Conservation (phyloP, 495 filamentous ascomycete genomes). For the Neurospora tetraspora region DNA sequence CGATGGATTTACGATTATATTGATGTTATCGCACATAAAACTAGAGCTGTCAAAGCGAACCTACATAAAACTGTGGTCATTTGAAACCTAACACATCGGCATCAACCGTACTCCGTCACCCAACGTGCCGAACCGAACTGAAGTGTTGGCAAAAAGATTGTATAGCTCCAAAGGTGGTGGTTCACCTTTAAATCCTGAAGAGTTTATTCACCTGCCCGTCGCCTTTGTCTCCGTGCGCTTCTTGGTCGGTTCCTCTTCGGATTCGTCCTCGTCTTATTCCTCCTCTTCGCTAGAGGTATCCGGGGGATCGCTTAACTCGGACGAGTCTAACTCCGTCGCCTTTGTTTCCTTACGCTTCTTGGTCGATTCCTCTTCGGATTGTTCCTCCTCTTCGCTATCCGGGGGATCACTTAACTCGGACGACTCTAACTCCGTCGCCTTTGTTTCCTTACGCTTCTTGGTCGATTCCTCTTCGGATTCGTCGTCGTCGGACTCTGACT, state of each 20-base stretch:
- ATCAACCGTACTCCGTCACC: not conserved
- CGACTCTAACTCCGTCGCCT: slow-evolving; percentile 5
- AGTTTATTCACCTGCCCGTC: no score
- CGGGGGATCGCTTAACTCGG: no score
- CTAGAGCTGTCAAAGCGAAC: not conserved
- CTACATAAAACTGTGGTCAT: not conserved
- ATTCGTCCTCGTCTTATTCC: no score
- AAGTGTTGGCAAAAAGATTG: not conserved
- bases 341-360: slow-evolving; percentile 27
- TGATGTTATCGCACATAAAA: not conserved
- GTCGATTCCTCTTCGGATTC: slow-evolving; percentile 1
- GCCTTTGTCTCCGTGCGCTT: no score
- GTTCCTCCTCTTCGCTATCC: no score
- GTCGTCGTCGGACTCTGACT: slow-evolving; percentile 2
- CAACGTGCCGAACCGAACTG: not conserved
- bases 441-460: slow-evolving; percentile 26
- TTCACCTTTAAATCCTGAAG: no score
- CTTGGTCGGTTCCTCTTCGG: no score
- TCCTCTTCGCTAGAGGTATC: no score
- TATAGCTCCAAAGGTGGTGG: no score
- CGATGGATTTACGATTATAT: not conserved
- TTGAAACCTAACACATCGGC: not conserved
- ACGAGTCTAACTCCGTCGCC: slow-evolving; percentile 2
- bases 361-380: slow-evolving; percentile 1
- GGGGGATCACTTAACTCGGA: no score